These are phyloP conservation scores for Hibiscus mutabilis DNA, from an alignment of 345 rosid genomes.

Conservation along the genomic window DNA sequence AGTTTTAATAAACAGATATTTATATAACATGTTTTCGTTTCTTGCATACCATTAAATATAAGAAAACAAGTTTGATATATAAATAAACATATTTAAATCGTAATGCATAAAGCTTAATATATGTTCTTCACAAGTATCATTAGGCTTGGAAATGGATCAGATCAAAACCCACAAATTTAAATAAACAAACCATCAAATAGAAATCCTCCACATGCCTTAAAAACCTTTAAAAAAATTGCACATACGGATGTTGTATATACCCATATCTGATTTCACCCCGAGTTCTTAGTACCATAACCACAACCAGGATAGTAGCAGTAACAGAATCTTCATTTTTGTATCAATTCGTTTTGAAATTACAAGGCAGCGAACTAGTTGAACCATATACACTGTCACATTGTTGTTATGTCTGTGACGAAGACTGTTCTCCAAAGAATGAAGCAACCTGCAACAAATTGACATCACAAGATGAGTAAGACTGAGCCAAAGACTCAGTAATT, in stretches of 20 bases:
- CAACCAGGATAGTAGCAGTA: background rate
- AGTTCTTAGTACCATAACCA: background rate
- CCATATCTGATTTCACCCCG: background rate
- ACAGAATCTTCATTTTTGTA: background rate
- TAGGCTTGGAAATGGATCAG: too few relatives aligned
- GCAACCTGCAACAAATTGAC: background rate
- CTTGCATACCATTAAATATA: too few relatives aligned
- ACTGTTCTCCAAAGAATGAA: background rate
- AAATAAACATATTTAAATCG: too few relatives aligned
- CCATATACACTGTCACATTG: background rate
- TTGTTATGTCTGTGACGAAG: background rate
- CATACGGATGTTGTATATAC: background rate
- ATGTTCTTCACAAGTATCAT: too few relatives aligned
- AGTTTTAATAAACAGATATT: too few relatives aligned
- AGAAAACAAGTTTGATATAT: too few relatives aligned
- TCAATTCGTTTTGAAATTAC: background rate
- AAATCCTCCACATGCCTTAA: too few relatives aligned
- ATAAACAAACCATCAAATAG: too few relatives aligned
- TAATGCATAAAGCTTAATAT: too few relatives aligned
- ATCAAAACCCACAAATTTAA: too few relatives aligned
- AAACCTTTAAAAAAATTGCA: background rate
- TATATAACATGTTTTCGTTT: too few relatives aligned
- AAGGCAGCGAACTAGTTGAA: background rate
- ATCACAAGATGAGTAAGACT: background rate
- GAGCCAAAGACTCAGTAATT: background rate